Conservation (phyloP, 106 monocot genomes). For the Phalaenopsis equestris region DNA sequence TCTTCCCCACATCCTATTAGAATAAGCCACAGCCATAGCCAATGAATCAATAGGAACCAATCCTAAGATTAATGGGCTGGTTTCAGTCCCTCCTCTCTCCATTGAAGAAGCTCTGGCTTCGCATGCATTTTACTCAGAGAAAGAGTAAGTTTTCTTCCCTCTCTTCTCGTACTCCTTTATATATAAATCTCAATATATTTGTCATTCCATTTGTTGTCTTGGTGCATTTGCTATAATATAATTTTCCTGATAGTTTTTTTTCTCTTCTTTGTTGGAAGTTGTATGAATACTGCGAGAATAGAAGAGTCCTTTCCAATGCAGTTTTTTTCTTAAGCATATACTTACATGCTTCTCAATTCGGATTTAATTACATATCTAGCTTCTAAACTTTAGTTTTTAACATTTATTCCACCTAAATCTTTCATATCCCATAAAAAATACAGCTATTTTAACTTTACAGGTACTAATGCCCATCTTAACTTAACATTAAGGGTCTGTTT, state of each 20-base stretch:
- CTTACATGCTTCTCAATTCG: too few relatives aligned
- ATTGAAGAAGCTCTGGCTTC: constrained; percentile 57
- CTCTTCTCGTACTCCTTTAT: not conserved
- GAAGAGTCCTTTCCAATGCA: too few relatives aligned
- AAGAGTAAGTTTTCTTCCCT: constrained; percentile 17
- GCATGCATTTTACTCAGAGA: constrained; percentile 23
- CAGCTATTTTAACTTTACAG: too few relatives aligned
- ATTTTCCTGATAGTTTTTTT: not conserved
- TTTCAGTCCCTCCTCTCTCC: constrained; percentile 49
- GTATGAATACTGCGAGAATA: too few relatives aligned
- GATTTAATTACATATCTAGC: too few relatives aligned
- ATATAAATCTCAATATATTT: not conserved
- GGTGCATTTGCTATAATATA: too few relatives aligned
- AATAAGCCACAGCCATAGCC: not conserved
- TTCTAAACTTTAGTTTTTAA: too few relatives aligned
- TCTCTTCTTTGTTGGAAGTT: not conserved
- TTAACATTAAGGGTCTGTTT: too few relatives aligned
- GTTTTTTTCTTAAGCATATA: too few relatives aligned
- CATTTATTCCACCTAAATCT: too few relatives aligned
- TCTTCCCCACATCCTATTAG: not conserved
- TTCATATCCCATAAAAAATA: too few relatives aligned
- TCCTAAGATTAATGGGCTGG: constrained; percentile 40
- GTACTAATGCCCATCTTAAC: too few relatives aligned
- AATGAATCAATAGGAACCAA: not conserved
- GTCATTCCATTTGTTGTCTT: not conserved